Evolutionary conservation across 2,329 filamentous ascomycete genomes (phyloP).

Genomic region (Ceratocystis cubensis): DNA sequence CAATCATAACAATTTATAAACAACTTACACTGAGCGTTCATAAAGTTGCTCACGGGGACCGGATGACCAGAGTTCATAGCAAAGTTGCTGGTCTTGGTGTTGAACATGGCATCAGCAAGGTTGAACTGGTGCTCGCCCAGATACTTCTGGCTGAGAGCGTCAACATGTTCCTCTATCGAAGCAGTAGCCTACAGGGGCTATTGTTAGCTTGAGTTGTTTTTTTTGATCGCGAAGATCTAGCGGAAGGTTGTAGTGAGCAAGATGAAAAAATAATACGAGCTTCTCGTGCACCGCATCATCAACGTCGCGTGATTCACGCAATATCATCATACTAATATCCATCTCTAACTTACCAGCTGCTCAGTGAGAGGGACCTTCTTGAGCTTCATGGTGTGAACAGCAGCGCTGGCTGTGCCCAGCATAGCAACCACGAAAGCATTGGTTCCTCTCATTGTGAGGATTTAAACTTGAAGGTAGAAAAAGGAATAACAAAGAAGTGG

Average conservation of each 20-base stretch:
- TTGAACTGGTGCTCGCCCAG: conserved; percentile 62
- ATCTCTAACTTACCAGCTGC: conserved; percentile 58
- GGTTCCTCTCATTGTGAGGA: conserved; percentile 58
- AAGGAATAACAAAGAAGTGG: conserved; percentile 2
- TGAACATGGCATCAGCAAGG: conserved; percentile 68
- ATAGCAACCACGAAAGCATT: conserved; percentile 64
- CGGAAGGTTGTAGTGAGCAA: conserved; percentile 12
- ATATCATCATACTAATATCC: neutral
- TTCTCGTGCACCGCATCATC: neutral
- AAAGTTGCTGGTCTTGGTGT: conserved; percentile 47
- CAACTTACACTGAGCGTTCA: conserved; percentile 90
- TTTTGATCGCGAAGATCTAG: neutral
- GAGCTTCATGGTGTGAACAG: conserved; percentile 90
- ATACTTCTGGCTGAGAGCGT: conserved; percentile 88
- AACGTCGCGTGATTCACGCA: neutral
- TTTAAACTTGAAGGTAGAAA: conserved; percentile 8
- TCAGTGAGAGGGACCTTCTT: conserved; percentile 89
- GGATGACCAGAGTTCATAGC: conserved; percentile 57
- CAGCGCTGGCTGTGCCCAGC: conserved; percentile 73
- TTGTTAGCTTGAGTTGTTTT: conserved; percentile 16
- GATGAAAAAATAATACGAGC: neutral
- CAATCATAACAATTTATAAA: neutral
- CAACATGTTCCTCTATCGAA: conserved; percentile 69
- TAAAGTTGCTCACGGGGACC: conserved; percentile 88
- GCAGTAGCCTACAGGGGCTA: conserved; percentile 47